A percentile compares a stretch with the other conserved stretches of the same genome.
Conservation (phyloP, 176 grass and related monocot genomes). For the Zea luxurians region DNA sequence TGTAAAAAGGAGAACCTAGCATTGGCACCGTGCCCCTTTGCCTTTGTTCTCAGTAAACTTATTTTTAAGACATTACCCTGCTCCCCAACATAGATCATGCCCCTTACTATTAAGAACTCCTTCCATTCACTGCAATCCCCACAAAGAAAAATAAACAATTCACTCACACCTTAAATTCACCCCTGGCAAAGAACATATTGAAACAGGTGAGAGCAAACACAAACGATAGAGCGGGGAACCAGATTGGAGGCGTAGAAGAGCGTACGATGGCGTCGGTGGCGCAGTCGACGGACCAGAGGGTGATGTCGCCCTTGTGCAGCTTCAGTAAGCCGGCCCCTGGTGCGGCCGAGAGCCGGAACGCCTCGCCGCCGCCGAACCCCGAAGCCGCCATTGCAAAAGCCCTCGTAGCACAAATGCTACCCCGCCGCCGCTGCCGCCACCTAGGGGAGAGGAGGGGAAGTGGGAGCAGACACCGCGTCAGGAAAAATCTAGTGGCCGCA, state of each 20-base stretch:
- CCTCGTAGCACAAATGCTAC: constrained; percentile 31
- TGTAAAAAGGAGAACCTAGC: no score
- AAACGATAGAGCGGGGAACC: not conserved
- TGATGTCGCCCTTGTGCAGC: constrained; percentile 87
- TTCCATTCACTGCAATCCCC: no score
- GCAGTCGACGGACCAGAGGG: constrained; percentile 74
- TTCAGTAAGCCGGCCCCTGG: constrained; percentile 54
- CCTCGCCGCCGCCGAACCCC: constrained; percentile 28
- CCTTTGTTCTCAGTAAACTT: no score
- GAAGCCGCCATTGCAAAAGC: constrained; percentile 50
- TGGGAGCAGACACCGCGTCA: constrained; percentile 38
- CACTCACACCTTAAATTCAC: no score
- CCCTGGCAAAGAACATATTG: not conserved
- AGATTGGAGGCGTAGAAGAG: not conserved
- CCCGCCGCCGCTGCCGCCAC: not conserved
- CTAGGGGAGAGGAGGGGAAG: constrained; percentile 4
- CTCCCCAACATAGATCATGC: no score
- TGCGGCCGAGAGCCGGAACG: constrained; percentile 58
- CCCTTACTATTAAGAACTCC: no score
- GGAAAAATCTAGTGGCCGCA: constrained; percentile 40
- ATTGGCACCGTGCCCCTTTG: no score
- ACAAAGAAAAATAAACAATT: no score
- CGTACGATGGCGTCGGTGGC: constrained; percentile 84
- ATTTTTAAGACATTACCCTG: no score
- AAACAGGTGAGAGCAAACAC: not conserved